Evolutionary conservation across 805 yeast genomes (phyloP), one percentile per base, ranked within the genome.

Genomic region (Tetrapisispora iriomotensis): DNA sequence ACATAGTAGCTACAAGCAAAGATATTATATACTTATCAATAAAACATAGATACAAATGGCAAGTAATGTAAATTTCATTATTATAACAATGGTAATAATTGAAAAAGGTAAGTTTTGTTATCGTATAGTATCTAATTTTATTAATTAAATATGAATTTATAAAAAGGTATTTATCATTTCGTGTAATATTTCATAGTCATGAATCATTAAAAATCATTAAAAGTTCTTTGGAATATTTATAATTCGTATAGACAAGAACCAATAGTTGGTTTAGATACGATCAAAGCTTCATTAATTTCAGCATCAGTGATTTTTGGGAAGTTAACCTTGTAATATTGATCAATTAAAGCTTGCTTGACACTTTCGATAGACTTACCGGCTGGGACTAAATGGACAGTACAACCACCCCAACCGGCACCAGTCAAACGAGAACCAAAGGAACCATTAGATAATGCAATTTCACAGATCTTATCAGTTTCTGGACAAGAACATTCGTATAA

Each of bases 381-480:
- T 5, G 58, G 53, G 6, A 79, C 75, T 41, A 80, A 58, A 53
- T 79, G 84, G 14, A 80, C 82, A 0, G 81, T 67, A 20, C 79
- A 74, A 5, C 87, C 87, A 27, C 87, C 87, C 70, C 77, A 80
- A 3, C 87, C 88, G 8, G 87, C 87, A 18, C 87, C 87, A 4
- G 87, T 79, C n/a, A 77, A 68, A 41, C 88, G 66, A 1, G 83
- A 74, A n/a, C 87, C 87, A 42, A 59, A 66, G 0, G 83, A 65
- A 3, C 87, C 88, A 45, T 71, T 66, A 1, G 45, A 51, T 29
- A 64, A 54, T 3, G 84, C 85, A 38, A 79, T 68, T 6, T 51
- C 39, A 50, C 82, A 75, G 29, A 80, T 53, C 9, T 58, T 56
- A 41, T 79, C 74, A 36, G 77, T 67, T 44, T 72, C 77, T 1